Conservation (phyloP, 2,329 filamentous ascomycete genomes). For the Fusarium miscanthi region DNA sequence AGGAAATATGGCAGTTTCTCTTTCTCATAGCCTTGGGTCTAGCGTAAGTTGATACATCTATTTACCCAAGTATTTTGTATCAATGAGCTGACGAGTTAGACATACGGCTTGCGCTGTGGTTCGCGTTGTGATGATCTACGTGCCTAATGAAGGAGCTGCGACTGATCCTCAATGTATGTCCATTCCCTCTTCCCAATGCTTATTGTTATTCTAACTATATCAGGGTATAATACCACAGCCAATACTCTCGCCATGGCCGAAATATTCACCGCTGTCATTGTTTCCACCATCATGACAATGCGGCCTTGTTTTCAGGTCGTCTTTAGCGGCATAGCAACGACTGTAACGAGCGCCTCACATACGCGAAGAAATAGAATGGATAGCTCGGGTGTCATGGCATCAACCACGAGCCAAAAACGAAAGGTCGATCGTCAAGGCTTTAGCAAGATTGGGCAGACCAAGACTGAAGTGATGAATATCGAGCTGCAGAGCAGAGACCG, state of each 20-base stretch:
- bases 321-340: not conserved
- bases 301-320: conserved; percentile 1
- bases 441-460: not conserved
- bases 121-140: conserved; percentile 3
- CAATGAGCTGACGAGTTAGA: not conserved
- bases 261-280: conserved; percentile 3
- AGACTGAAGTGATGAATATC: not conserved
- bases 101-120: not conserved
- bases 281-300: conserved; percentile 5
- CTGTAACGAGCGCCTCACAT: not conserved
- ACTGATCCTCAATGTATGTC: conserved; percentile 1
- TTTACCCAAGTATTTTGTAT: too few species aligned
- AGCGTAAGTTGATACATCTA: not conserved
- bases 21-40: not conserved
- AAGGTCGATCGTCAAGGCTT: not conserved
- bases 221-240: not conserved
- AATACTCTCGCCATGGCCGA: conserved; percentile 10
- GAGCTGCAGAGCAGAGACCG: not conserved
- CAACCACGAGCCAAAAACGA: not conserved
- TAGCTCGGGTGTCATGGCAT: not conserved
- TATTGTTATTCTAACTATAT: fast-evolving
- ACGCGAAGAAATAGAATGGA: not conserved
- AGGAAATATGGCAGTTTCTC: conserved; percentile 7
- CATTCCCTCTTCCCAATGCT: fast-evolving
- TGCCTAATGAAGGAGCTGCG: not conserved